Percentiles rank a stretch among this genome's conserved stretches.
Evolutionary conservation across 805 yeast species (phyloP).

Genomic region (Wickerhamomyces strasburgensis): DNA sequence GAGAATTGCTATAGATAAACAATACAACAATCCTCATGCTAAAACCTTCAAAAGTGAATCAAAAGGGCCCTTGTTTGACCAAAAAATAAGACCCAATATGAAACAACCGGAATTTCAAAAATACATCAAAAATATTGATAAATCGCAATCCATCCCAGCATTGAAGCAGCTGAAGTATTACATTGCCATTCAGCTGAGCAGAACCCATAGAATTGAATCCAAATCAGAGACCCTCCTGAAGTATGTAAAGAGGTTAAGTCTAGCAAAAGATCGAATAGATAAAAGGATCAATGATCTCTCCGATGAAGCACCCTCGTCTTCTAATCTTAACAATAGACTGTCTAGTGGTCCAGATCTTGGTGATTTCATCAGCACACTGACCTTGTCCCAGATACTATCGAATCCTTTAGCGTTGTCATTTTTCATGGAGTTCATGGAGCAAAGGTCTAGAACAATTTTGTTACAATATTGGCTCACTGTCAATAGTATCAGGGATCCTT

Average conservation of each 20-base stretch:
- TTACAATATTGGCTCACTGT: slow-evolving; percentile 65
- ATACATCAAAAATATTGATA: slow-evolving; percentile 32
- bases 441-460: slow-evolving; percentile 37
- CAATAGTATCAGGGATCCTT: slow-evolving; percentile 65
- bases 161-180: slow-evolving; percentile 46
- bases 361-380: slow-evolving; percentile 23
- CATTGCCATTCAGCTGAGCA: slow-evolving; percentile 41
- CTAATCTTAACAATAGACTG: background rate
- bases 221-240: slow-evolving; percentile 23
- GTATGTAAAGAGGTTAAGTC: slow-evolving; percentile 28
- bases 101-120: slow-evolving; percentile 36
- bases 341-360: slow-evolving; percentile 18
- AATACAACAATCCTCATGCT: slow-evolving; percentile 33
- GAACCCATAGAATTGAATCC: slow-evolving; percentile 29
- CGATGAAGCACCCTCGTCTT: background rate
- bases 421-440: slow-evolving; percentile 54
- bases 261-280: slow-evolving; percentile 29
- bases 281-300: slow-evolving; percentile 24
- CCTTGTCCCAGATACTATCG: slow-evolving; percentile 40
- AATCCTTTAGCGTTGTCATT: slow-evolving; percentile 43
- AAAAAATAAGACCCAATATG: slow-evolving; percentile 35
- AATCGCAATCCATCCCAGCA: slow-evolving; percentile 33
- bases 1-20: slow-evolving; percentile 64
- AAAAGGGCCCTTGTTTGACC: slow-evolving; percentile 25
- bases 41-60: slow-evolving; percentile 5